Conservation (phyloP, 2,329 filamentous ascomycete genomes). For the Claviceps arundinis region DNA sequence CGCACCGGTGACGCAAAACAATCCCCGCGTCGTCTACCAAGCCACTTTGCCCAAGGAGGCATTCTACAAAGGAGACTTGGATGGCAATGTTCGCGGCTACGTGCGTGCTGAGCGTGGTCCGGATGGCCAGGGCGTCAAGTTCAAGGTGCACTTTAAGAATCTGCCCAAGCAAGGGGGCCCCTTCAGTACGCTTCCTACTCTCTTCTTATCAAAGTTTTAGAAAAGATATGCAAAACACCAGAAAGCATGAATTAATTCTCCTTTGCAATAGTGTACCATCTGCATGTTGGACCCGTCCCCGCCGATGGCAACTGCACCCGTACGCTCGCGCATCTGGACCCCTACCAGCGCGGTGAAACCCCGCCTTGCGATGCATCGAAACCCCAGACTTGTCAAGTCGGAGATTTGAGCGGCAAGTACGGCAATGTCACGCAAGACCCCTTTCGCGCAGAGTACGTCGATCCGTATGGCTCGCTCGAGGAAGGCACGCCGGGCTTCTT, state of each 20-base stretch:
- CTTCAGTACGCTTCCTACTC: conserved; percentile 38
- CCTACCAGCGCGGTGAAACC: conserved; percentile 49
- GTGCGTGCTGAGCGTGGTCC: conserved; percentile 32
- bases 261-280: conserved; percentile 47
- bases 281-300: conserved; percentile 54
- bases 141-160: conserved; percentile 42
- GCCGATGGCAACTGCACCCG: conserved; percentile 56
- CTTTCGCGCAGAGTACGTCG: conserved; percentile 37
- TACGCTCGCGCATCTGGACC: conserved; percentile 58
- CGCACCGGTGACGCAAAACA: conserved; percentile 39
- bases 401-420: conserved; percentile 64
- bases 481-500: conserved; percentile 43
- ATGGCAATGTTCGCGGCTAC: conserved; percentile 31
- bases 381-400: conserved; percentile 58
- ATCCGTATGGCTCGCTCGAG: conserved; percentile 43
- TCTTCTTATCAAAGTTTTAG: background rate
- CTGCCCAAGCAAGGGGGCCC: conserved; percentile 44
- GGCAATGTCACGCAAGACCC: conserved; percentile 43
- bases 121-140: conserved; percentile 40
- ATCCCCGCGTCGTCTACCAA: conserved; percentile 41
- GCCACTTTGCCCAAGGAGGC: conserved; percentile 41
- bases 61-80: conserved; percentile 38
- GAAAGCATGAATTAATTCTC: no score
- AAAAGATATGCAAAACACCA: no score
- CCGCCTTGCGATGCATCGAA: conserved; percentile 43